These are phyloP conservation scores for Macrolepiota dolichaula DNA, from an alignment of 768 basidiomycete species.

Conservation along the genomic window DNA sequence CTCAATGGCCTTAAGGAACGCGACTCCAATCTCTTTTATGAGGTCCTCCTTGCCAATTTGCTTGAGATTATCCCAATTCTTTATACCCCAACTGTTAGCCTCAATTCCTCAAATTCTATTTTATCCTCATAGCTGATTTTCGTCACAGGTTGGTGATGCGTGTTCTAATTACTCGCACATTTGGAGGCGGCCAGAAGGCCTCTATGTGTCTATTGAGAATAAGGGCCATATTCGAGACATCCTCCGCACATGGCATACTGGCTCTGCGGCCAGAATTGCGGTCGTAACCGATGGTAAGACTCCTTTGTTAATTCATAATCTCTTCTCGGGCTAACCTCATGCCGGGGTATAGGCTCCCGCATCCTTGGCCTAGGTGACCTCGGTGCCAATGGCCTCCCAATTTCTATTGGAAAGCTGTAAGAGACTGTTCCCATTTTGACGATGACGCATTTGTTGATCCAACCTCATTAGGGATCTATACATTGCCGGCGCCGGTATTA, in stretches of 20 bases:
- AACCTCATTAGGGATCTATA: slow-evolving; percentile 52
- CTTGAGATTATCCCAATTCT: slow-evolving; percentile 62
- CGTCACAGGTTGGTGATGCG: slow-evolving; percentile 60
- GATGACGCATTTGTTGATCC: slow-evolving; percentile 1
- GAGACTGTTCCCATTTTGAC: slow-evolving; percentile 20
- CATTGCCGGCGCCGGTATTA: slow-evolving; percentile 67
- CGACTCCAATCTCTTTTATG: slow-evolving; percentile 53
- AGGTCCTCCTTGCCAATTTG: background rate
- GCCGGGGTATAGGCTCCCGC: slow-evolving; percentile 45
- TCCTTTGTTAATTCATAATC: slow-evolving; percentile 20
- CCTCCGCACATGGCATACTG: slow-evolving; percentile 48
- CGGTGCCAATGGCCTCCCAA: slow-evolving; percentile 49
- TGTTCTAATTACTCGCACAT: slow-evolving; percentile 71
- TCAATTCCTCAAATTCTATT: background rate
- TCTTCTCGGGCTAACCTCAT: slow-evolving; percentile 8
- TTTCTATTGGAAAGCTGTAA: slow-evolving; percentile 72
- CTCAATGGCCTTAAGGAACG: slow-evolving; percentile 61
- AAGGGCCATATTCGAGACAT: slow-evolving; percentile 61
- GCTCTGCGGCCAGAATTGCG: slow-evolving; percentile 51
- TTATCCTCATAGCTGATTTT: slow-evolving; percentile 6
- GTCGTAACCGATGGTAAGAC: slow-evolving; percentile 72
- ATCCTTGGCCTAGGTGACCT: slow-evolving; percentile 66
- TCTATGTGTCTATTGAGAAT: slow-evolving; percentile 63
- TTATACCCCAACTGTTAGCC: slow-evolving; percentile 67
- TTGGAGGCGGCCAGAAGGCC: slow-evolving; percentile 59